These are phyloP conservation scores for Cryphonectria nitschkei DNA, from an alignment of 2,329 filamentous ascomycete genomes.

Conservation along the genomic window DNA sequence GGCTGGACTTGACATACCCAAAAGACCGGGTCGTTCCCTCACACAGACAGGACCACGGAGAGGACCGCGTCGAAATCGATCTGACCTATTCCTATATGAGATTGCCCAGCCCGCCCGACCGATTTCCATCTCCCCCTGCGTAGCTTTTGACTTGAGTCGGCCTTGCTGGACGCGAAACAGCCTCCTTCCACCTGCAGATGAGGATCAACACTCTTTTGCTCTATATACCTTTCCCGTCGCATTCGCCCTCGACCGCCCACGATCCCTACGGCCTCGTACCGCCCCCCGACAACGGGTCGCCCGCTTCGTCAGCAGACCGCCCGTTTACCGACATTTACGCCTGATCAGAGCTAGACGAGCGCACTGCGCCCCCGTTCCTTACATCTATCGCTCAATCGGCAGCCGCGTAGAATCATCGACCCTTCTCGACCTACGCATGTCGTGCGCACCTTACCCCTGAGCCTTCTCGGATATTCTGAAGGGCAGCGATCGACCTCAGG, in stretches of 20 bases:
- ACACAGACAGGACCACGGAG: slow-evolving; percentile 11
- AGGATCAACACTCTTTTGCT: slow-evolving; percentile 23
- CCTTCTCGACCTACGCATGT: slow-evolving; percentile 24
- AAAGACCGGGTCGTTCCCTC: slow-evolving; percentile 6
- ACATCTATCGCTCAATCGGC: slow-evolving; percentile 6
- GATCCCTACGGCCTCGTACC: slow-evolving; percentile 17
- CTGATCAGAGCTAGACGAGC: slow-evolving; percentile 22
- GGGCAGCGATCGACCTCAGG: slow-evolving; percentile 19
- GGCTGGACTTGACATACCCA: slow-evolving; percentile 13
- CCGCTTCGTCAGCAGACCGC: slow-evolving; percentile 18
- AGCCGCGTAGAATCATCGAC: slow-evolving; percentile 7
- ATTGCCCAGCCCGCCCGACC: slow-evolving; percentile 25
- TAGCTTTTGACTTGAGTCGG: slow-evolving; percentile 21
- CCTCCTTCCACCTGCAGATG: slow-evolving; percentile 15
- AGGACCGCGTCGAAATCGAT: slow-evolving; percentile 24
- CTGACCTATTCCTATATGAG: slow-evolving; percentile 18
- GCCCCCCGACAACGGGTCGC: slow-evolving; percentile 22
- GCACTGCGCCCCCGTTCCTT: slow-evolving; percentile 17
- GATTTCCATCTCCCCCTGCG: slow-evolving; percentile 15
- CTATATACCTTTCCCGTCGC: slow-evolving; percentile 11
- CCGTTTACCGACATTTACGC: slow-evolving; percentile 27
- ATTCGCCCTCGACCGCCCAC: slow-evolving; percentile 20
- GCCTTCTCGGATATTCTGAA: slow-evolving; percentile 24
- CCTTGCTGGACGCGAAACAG: slow-evolving; percentile 25
- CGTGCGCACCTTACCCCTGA: slow-evolving; percentile 24